Conservation (phyloP, 164 flowering plant species). For the Malania oleifera region DNA sequence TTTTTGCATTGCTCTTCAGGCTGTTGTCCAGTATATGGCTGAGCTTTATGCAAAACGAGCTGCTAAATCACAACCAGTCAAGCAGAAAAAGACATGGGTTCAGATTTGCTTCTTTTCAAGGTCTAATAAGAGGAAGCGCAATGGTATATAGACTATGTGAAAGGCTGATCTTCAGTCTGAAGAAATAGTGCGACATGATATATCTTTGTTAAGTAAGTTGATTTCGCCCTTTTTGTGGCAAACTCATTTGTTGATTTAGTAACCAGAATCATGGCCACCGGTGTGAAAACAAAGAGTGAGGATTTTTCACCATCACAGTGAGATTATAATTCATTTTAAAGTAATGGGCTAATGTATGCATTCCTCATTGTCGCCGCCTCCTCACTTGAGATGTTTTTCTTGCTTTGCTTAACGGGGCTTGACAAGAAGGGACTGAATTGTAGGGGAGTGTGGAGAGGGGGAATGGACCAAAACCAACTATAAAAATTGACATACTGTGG, state of each 20-base stretch:
- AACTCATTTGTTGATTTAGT: no score
- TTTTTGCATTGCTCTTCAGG: constrained; percentile 40
- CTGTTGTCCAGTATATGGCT: constrained; percentile 77
- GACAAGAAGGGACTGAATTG: background rate
- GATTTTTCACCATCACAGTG: no score
- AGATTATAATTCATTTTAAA: no score
- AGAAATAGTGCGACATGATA: background rate
- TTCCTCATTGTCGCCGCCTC: no score
- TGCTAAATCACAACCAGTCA: constrained; percentile 44
- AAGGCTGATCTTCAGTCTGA: constrained; percentile 23
- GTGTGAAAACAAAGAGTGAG: no score
- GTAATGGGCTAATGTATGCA: no score
- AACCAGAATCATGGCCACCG: no score
- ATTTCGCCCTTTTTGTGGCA: background rate
- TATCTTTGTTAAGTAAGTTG: constrained; percentile 10
- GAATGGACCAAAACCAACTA: no score
- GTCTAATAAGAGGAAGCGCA: constrained; percentile 63
- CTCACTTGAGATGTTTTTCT: background rate
- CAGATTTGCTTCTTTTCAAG: constrained; percentile 56
- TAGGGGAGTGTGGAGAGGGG: no score
- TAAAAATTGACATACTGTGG: no score
- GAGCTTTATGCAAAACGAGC: constrained; percentile 55
- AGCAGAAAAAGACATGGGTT: constrained; percentile 60
- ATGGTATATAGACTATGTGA: constrained; percentile 33
- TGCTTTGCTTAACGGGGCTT: background rate